These are phyloP conservation scores for Paramecium sexaurelia DNA, from an alignment of 73 alveolate genomes.

Conservation along the genomic window DNA sequence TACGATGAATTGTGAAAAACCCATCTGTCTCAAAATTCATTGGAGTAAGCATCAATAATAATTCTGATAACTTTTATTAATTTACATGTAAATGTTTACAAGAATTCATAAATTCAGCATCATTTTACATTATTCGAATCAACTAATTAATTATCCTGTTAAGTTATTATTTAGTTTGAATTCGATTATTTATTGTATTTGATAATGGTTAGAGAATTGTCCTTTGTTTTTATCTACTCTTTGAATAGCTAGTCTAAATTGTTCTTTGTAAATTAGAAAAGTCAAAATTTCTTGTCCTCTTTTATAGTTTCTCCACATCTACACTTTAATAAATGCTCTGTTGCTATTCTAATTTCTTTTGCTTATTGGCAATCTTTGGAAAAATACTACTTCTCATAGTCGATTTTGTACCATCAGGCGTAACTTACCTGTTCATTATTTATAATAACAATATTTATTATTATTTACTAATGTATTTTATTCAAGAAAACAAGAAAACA, in stretches of 20 bases:
- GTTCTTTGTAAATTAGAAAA: conserved; percentile 31
- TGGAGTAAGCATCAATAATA: conserved; percentile 6
- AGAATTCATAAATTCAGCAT: neutral
- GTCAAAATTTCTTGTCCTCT: conserved; percentile 36
- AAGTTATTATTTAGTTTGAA: neutral
- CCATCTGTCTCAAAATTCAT: neutral
- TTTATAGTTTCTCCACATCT: neutral
- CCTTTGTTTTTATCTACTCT: neutral
- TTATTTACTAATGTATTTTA: neutral
- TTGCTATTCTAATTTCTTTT: neutral
- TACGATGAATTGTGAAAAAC: conserved; percentile 9
- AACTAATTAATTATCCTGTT: neutral
- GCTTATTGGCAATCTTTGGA: conserved; percentile 5
- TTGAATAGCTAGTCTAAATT: neutral
- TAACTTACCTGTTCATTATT: conserved; percentile 44
- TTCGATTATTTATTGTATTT: neutral
- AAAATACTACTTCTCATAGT: conserved; percentile 12
- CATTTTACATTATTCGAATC: conserved; percentile 4
- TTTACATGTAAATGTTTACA: conserved; percentile 5
- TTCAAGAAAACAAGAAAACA: neutral
- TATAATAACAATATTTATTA: neutral
- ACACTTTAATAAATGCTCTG: conserved; percentile 4
- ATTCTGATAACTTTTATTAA: neutral
- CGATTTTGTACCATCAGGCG: conserved; percentile 49
- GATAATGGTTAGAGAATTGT: neutral